Base-by-base conservation (phyloP, 2,329 filamentous ascomycete species). In the Alternaria alternata region DNA sequence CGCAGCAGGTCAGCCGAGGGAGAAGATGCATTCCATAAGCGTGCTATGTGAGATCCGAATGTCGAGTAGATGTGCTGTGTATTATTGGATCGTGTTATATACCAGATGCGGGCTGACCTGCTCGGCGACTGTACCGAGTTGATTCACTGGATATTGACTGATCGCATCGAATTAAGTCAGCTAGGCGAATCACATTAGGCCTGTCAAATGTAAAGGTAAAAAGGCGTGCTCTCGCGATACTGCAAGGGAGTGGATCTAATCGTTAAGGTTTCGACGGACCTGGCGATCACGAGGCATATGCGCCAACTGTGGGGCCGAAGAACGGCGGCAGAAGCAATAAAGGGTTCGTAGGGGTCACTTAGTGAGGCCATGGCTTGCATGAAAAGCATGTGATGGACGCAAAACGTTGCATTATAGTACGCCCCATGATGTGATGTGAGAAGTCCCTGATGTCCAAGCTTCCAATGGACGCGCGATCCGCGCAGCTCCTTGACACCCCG, bases 301-400 rank as follows among this genome's bases (percentile, higher is more conserved):
- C 32, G 30, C 46, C 24, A 49, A 14, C 16, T 16, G 12, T 22
- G 11, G 46, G 20, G 30, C 46, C 14, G 32, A n/a, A 49, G 46
- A 49, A 49, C 46, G 30, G 38, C 32, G 46, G 46, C 30, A 49
- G 46, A 49, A 49, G 46, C 46, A 49, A 49, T 49, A 49, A n/a
- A 38, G 46, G 14, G 30, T 38, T 26, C 20, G 20, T 14, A 18
- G 24, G 34, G 46, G 20, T 38, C 30, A 12, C 6, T 20, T 49
- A 49, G 46, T 32, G 46, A 49, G n/a, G 22, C 16, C 16, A 36
- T 22, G 46, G 30, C 46, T 49, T 49, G 46, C 46, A 49, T 49
- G 34, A 32, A 49, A 49, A 16, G 34, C 20, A 20, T 49, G 46
- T 36, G 30, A 24, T 26, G 20, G 32, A 36, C 30, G 32, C 46